Base-by-base conservation (phyloP, 2,329 filamentous ascomycete species). In the Fusarium penzigii region DNA sequence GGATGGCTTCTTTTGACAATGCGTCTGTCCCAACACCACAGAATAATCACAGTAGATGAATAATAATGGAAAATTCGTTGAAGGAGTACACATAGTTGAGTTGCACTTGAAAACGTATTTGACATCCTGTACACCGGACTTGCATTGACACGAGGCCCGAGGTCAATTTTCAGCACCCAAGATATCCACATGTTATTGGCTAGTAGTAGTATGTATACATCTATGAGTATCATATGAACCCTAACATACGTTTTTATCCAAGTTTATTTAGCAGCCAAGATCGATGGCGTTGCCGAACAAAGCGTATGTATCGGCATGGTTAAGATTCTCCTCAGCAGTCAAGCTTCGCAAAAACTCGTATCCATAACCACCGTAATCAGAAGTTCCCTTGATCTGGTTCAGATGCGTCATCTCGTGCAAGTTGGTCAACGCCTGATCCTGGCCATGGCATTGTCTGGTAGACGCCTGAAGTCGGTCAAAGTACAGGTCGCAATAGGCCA, bases 341-440 rank as follows among this genome's bases (percentile, higher is more conserved):
- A 88, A 67, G 6, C 69, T 63, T 13, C 68, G 59, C 53, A 84
- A 79, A 44, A 82, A 84, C 40, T 71, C 74, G 51, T 82, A 76
- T 3, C 74, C 67, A 61, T 86, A 88, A 29, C 83, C 83, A 25
- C 74, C 79, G 47, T 79, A 72, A 63, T 89, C 86, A 2, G 77
- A 67, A 2, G 85, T 87, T 9, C 83, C 82, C 50, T 81, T 82
- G 55, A 70, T 71, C 76, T 65, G 78, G 70, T n/a, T 79, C 75
- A 79, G 57, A 65, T 89, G 86, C 9, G 85, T 87, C 59, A 78
- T 75, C 75, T 89, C 86, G 63, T 89, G 86, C 13, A 89, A 68
- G 32, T 78, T 78, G 13, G 85, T 88, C 11, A 80, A 85, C 3
- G 81, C 82, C 71, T 86, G 82, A 64, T 88, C 86, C 70, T 88